A percentile compares a stretch with the other conserved stretches of the same genome.
Evolutionary conservation across 2,329 filamentous ascomycete species (phyloP).

Genomic region (Xylaria sp.): DNA sequence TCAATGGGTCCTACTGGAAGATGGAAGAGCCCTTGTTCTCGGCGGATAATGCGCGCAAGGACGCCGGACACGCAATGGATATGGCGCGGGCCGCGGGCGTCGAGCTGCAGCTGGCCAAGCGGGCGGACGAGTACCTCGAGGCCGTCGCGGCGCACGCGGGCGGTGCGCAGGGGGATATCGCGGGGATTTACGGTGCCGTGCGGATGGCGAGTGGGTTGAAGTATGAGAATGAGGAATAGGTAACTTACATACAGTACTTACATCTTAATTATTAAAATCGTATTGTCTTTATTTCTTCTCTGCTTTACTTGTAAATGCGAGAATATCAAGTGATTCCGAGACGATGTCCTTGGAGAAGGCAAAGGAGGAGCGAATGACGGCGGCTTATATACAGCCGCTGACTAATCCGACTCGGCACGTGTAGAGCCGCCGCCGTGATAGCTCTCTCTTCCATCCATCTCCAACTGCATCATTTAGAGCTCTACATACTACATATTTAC

Average conservation of each 20-base stretch:
- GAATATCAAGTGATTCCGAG: background rate
- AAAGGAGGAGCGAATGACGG: background rate
- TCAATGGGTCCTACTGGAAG: conserved; percentile 68
- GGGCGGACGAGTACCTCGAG: conserved; percentile 63
- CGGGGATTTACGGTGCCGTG: conserved; percentile 75
- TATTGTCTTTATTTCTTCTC: too few species aligned
- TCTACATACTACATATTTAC: background rate
- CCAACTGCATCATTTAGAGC: background rate
- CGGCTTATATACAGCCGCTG: background rate
- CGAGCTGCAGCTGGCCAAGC: conserved; percentile 58
- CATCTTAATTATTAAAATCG: background rate
- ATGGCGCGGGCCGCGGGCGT: conserved; percentile 60
- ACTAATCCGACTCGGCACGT: background rate
- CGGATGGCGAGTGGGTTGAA: conserved; percentile 68
- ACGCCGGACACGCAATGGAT: conserved; percentile 66
- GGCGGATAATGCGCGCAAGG: conserved; percentile 77
- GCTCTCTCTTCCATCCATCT: background rate
- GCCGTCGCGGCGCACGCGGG: conserved; percentile 60
- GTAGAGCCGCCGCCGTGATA: background rate
- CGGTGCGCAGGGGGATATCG: conserved; percentile 70
- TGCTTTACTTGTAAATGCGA: too few species aligned
- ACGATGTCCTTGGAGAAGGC: background rate
- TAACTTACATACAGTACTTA: background rate
- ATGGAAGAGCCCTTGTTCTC: conserved; percentile 75
- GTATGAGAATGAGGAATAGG: conserved; percentile 60